Evolutionary conservation across 805 yeast genomes (phyloP).

Genomic region (Candida hispaniensis): DNA sequence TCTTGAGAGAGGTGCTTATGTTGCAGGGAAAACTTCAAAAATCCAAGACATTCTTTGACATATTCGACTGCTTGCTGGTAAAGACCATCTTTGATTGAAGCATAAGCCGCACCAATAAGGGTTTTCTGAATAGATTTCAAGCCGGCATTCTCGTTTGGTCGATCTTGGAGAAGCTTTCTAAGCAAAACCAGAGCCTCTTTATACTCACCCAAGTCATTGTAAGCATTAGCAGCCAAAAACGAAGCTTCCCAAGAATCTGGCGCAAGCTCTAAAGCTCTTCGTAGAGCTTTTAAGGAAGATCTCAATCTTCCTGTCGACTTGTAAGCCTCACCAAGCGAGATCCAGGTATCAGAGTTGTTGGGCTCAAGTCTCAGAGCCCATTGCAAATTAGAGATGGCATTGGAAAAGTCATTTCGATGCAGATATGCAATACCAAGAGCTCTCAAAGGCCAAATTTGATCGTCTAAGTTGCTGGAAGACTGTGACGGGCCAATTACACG

Average conservation of each 20-base stretch:
- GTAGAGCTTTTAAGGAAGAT: slow-evolving; percentile 77
- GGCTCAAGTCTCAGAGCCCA: slow-evolving; percentile 62
- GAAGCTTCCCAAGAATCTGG: slow-evolving; percentile 49
- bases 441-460: slow-evolving; percentile 68
- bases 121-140: slow-evolving; percentile 48
- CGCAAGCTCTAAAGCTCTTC: slow-evolving; percentile 47
- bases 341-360: slow-evolving; percentile 71
- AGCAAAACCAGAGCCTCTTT: slow-evolving; percentile 46
- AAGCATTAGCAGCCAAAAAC: slow-evolving; percentile 58
- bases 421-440: slow-evolving; percentile 71
- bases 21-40: slow-evolving; percentile 31
- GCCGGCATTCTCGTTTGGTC: slow-evolving; percentile 42
- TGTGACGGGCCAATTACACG: slow-evolving; percentile 53
- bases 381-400: slow-evolving; percentile 85
- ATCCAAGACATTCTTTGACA: slow-evolving; percentile 39
- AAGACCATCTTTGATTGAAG: slow-evolving; percentile 48
- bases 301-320: slow-evolving; percentile 71
- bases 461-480: slow-evolving; percentile 15
- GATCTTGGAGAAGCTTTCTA: slow-evolving; percentile 32
- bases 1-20: slow-evolving; percentile 35
- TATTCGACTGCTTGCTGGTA: slow-evolving; percentile 51
- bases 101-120: slow-evolving; percentile 42
- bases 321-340: slow-evolving; percentile 96
- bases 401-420: slow-evolving; percentile 57
- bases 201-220: slow-evolving; percentile 54